Evolutionary conservation across 768 basidiomycete species (phyloP).

Genomic region (Termitomyces sp.): DNA sequence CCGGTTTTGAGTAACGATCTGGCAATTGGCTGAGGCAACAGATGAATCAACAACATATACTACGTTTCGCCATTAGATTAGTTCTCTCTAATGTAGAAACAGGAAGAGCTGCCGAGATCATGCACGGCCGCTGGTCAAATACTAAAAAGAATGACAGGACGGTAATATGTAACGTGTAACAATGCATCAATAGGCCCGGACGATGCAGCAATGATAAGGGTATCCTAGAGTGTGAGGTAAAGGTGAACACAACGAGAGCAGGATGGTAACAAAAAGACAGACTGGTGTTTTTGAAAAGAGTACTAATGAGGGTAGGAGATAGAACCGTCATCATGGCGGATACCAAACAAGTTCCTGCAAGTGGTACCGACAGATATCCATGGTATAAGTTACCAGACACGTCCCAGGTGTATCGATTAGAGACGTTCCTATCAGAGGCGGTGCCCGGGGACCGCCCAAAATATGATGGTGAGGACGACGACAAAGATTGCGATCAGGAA

Average conservation of each 20-base stretch:
- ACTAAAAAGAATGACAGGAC: not conserved
- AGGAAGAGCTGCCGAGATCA: not conserved
- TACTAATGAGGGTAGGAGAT: slow-evolving; percentile 9
- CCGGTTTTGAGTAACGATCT: not conserved
- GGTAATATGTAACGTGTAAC: slow-evolving; percentile 8
- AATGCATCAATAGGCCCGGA: slow-evolving; percentile 9
- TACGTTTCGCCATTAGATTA: not conserved
- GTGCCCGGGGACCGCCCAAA: slow-evolving; percentile 96
- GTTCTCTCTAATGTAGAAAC: not conserved
- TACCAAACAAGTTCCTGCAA: slow-evolving; percentile 6
- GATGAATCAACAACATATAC: not conserved
- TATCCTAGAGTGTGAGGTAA: slow-evolving; percentile 17
- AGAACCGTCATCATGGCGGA: slow-evolving; percentile 8
- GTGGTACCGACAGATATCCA: slow-evolving; percentile 10
- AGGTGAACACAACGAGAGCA: slow-evolving; percentile 24
- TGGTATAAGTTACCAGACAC: slow-evolving; percentile 4
- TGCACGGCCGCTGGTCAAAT: not conserved
- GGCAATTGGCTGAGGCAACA: not conserved
- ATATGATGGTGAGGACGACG: slow-evolving; percentile 80
- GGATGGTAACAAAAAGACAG: slow-evolving; percentile 18
- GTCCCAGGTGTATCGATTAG: slow-evolving; percentile 25
- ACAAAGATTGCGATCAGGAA: slow-evolving; percentile 73
- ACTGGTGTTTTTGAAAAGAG: slow-evolving; percentile 8
- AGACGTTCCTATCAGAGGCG: slow-evolving; percentile 45
- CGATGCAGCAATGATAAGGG: slow-evolving; percentile 13